Evolutionary conservation across 2,329 filamentous ascomycete genomes (phyloP).

Genomic region (Talaromyces islandicus): DNA sequence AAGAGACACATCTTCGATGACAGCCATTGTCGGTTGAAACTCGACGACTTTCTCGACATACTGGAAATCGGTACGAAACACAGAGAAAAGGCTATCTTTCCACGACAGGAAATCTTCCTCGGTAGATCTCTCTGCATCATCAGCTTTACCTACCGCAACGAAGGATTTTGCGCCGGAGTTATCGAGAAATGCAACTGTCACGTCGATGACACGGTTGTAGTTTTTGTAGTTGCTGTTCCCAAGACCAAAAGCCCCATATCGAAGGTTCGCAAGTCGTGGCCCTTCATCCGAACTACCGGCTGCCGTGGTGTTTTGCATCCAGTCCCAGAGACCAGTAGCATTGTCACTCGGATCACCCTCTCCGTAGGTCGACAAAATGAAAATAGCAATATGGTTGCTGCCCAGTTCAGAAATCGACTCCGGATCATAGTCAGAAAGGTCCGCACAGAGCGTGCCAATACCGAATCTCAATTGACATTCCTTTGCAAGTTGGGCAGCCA

Average conservation of each 20-base stretch:
- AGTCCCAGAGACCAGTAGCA: slow-evolving; percentile 27
- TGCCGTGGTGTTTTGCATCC: slow-evolving; percentile 21
- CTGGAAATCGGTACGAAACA: slow-evolving; percentile 17
- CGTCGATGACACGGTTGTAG: slow-evolving; percentile 34
- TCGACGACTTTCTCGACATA: not conserved
- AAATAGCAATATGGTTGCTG: slow-evolving; percentile 24
- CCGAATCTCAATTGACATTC: slow-evolving; percentile 11
- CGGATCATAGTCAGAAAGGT: slow-evolving; percentile 16
- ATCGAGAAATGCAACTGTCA: not conserved
- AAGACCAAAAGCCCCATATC: slow-evolving; percentile 39
- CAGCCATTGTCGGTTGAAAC: not conserved
- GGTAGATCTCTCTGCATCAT: slow-evolving; percentile 38
- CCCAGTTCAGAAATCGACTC: slow-evolving; percentile 13
- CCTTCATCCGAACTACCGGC: not conserved
- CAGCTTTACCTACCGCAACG: slow-evolving; percentile 23
- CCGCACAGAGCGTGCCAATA: slow-evolving; percentile 5
- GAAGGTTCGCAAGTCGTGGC: slow-evolving; percentile 20
- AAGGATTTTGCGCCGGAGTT: not conserved
- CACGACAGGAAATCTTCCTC: slow-evolving; percentile 40
- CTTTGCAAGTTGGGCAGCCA: slow-evolving; percentile 14
- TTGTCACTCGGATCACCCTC: slow-evolving; percentile 37
- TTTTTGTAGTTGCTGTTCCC: slow-evolving; percentile 45
- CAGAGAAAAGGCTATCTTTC: slow-evolving; percentile 31
- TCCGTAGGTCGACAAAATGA: slow-evolving; percentile 33
- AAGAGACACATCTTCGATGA: not conserved